Base-by-base conservation (phyloP, 164 flowering plant species). In the grape (Vitis vinifera) region DNA sequence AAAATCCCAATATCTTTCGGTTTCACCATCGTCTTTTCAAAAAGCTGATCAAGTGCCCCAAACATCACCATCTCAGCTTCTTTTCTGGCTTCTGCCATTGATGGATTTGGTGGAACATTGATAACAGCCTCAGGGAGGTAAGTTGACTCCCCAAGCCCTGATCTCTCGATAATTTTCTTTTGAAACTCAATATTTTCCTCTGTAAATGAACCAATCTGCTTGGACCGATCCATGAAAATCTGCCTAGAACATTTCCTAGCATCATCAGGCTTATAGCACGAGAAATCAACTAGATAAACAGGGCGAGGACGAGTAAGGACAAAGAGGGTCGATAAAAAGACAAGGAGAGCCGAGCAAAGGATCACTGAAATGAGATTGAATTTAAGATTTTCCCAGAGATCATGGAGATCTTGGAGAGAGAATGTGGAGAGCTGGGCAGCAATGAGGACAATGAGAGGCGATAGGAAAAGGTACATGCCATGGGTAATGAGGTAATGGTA, bases 41-140 rank as follows among this genome's bases (percentile, higher is more conserved):
- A 84, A 11, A 88, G 85, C 77, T 87, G 71, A 75, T 89, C 91
- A 62, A 91, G 74, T 4, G 94, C 94, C 51, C 94, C 94, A 77
- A 86, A 90, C 94, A 91, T 91, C 1, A 90, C 91, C 14, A 51
- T 12, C 80, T 90, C 86, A 19, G 95, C 95, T 73, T 90, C 95
- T 67, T 81, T 86, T 68, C 92, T 80, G 0, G 95, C 95, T 76
- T 90, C 95, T 0, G 89, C 88, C 90, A 90, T 90, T 4, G 80
- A 88, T 5, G 93, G 91, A 74, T 90, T 88, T 1, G 93, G 93
- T 55, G 97, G 97, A 31, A 87, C 84, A n/a, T 75, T 79, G 9
- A 90, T 73, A 27, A 91, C 91, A 30, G 94, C 91, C 5, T 83
- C 85, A 1, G 95, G 95, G 12, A 90, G 87, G 59, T 90, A 88